Percentiles rank a stretch among this genome's conserved stretches.
Conservation (phyloP, 306 rosid genomes). For the Citrullus colocynthis region DNA sequence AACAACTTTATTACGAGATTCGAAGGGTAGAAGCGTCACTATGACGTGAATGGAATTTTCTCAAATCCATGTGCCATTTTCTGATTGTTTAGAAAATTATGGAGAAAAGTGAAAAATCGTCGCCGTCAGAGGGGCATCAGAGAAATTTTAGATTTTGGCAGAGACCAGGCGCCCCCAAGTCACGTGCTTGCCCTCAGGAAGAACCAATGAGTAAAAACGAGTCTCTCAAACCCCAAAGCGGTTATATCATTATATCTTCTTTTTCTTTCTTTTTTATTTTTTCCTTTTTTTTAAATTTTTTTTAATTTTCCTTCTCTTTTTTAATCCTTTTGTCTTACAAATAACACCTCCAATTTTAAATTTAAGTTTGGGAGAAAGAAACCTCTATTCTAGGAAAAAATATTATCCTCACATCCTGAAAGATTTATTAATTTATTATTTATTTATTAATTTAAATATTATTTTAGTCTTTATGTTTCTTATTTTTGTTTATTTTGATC, state of each 20-base stretch:
- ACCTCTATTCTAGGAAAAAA: too few relatives aligned
- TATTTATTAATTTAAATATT: too few relatives aligned
- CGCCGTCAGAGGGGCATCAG: slow-evolving; percentile 42
- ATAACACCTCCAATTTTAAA: too few relatives aligned
- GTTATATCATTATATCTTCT: neutral
- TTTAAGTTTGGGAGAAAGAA: too few relatives aligned
- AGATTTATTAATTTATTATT: too few relatives aligned
- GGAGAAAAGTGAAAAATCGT: slow-evolving; percentile 37
- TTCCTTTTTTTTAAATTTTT: too few relatives aligned
- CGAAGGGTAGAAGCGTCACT: neutral
- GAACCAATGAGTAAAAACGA: neutral
- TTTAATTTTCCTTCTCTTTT: too few relatives aligned
- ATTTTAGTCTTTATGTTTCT: too few relatives aligned
- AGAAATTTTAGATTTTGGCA: slow-evolving; percentile 2
- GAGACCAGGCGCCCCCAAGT: neutral
- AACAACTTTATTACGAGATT: neutral
- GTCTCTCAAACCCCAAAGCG: neutral
- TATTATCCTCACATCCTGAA: too few relatives aligned
- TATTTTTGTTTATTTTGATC: too few relatives aligned
- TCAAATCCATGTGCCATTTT: neutral
- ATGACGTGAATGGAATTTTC: neutral
- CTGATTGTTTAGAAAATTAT: neutral
- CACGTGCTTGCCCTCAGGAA: neutral
- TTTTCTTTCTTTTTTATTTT: neutral
- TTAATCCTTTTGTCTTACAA: too few relatives aligned